Evolutionary conservation across 1,284 basidiomycete genomes (phyloP).

Genomic region (Cutaneotrichosporon dermatis): DNA sequence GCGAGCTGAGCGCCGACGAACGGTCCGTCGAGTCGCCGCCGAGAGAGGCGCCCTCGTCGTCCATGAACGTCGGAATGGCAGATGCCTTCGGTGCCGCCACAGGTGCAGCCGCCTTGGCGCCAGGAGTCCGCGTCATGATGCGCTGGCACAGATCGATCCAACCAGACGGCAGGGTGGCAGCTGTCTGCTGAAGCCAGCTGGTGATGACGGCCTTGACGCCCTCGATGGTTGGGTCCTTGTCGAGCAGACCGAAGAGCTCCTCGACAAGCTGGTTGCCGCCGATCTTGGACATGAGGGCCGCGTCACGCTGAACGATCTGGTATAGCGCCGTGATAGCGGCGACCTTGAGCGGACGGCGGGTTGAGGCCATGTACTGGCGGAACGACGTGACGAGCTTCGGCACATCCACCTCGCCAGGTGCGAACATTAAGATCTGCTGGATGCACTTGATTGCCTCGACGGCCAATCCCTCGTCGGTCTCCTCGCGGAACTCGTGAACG

Average conservation of each 20-base stretch:
- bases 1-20: slow-evolving; percentile 59
- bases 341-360: slow-evolving; percentile 77
- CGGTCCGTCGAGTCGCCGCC: slow-evolving; percentile 51
- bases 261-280: slow-evolving; percentile 93
- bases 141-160: slow-evolving; percentile 98
- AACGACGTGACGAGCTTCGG: slow-evolving; percentile 72
- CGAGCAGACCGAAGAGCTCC: slow-evolving; percentile 89
- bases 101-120: slow-evolving; percentile 47
- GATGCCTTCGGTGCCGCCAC: neutral
- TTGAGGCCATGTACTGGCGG: slow-evolving; percentile 67
- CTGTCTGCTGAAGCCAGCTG: slow-evolving; percentile 95
- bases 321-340: slow-evolving; percentile 94
- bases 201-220: slow-evolving; percentile 88
- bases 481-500: slow-evolving; percentile 76
- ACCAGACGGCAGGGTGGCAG: slow-evolving; percentile 83
- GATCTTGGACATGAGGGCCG: slow-evolving; percentile 80
- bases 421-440: slow-evolving; percentile 95
- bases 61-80: slow-evolving; percentile 52
- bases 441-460: slow-evolving; percentile 94
- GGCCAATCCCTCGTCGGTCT: slow-evolving; percentile 80
- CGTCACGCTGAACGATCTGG: slow-evolving; percentile 94
- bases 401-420: slow-evolving; percentile 73
- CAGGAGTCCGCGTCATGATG: slow-evolving; percentile 78
- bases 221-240: slow-evolving; percentile 86
- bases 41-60: slow-evolving; percentile 88